Conservation (phyloP, 331 rosid genomes). For the Dryas integrifolia region DNA sequence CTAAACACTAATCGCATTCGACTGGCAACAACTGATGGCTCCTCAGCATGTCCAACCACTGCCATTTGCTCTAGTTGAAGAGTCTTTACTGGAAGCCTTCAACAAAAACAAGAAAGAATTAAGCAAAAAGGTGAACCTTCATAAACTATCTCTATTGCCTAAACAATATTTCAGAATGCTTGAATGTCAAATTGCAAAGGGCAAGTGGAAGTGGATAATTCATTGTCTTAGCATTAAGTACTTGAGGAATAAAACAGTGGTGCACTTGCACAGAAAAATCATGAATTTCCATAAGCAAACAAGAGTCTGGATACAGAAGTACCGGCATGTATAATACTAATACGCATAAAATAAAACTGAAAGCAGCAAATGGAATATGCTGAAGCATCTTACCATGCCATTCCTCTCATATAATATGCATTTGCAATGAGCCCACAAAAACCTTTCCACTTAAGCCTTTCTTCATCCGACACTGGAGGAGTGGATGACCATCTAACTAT, state of each 20-base stretch:
- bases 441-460: conserved; percentile 93
- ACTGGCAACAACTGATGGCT: conserved; percentile 87
- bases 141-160: background rate
- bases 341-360: background rate
- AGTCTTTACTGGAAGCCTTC: conserved; percentile 95
- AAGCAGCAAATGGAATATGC: conserved; percentile 3
- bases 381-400: conserved; percentile 79
- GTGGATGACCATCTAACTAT: conserved; percentile 64
- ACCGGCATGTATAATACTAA: background rate
- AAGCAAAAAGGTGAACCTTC: conserved; percentile 20
- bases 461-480: conserved; percentile 81
- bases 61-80: conserved; percentile 96
- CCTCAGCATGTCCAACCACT: conserved; percentile 81
- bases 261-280: background rate
- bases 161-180: background rate
- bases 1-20: conserved; percentile 83
- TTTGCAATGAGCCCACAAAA: conserved; percentile 93
- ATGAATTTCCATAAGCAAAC: background rate
- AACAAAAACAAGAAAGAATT: conserved; percentile 20
- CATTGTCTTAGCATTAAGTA: background rate
- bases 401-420: conserved; percentile 87
- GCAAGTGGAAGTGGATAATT: background rate
- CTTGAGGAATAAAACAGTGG: background rate
- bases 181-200: conserved; percentile 4
- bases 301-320: background rate